Evolutionary conservation across 2,329 filamentous ascomycete species (phyloP), one percentile per base, ranked within the genome.

Genomic region (Ploettnerulaceae sp.): DNA sequence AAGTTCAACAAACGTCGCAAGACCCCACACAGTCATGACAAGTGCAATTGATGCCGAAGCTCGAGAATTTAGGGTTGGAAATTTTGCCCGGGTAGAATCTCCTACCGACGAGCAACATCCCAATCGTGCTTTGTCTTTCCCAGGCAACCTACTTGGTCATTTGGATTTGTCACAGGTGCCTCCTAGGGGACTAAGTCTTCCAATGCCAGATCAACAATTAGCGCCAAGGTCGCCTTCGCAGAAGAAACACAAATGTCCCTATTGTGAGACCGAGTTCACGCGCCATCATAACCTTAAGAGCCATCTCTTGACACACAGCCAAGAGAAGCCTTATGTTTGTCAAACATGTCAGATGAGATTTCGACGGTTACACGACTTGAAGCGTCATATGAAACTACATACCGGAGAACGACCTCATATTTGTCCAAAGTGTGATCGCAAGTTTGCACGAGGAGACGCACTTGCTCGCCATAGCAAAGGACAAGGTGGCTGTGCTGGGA

Each of bases 201-300:
- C 79, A 6, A 73, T 79, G 67, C 67, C 73, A 15, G 67, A 68
- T 22, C 67, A 48, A 65, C 64, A 71, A 54, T 47, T 73, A 60
- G 57, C 71, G 44, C 81, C 82, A 37, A 79, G 81, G 58, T 88
- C 89, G 5, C 83, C 86, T 0, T 82, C 82, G 20, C 76, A 79
- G 42, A 96, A 95, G 70, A 91, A 93, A 62, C 91, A 98, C 71
- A 95, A 93, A 66, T 98, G 93, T 63, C 91, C 89, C 0, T 95
- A 95, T 66, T 98, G 93, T 73, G 81, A 89, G 29, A 96, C 93
- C 4, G 93, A 95, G 61, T 98, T 98, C 59, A 98, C 93, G 21
- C 81, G 93, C 34, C 93, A 97, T 64, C 93, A 97, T 65, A 97
- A 98, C 61, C 77, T 97, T 21, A 98, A 97, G 70, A 96, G 89